phyloP scores from a whole-genome alignment of 805 yeast species.

The Ogataea pini region DNA sequence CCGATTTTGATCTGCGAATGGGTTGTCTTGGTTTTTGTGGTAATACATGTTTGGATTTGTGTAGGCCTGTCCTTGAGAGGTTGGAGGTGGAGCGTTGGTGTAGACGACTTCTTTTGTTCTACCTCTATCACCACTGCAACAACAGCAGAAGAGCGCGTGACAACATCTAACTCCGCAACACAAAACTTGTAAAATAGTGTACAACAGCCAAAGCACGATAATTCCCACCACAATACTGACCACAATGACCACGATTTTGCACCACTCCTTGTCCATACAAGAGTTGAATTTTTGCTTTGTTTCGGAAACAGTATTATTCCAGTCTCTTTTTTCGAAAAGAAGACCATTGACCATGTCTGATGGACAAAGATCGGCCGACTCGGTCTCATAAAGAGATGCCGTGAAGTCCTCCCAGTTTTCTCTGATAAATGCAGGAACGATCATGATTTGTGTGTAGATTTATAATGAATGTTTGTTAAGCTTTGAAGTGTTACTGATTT shows the following conservation, averaged over 20 bases:
- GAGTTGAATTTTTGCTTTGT: conserved; percentile 56
- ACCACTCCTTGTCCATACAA: conserved; percentile 75
- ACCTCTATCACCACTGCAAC: conserved; percentile 35
- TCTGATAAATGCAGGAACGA: conserved; percentile 23
- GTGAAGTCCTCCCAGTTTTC: conserved; percentile 22
- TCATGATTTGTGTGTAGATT: conserved; percentile 15
- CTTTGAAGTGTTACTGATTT: no score
- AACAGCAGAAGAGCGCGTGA: conserved; percentile 53
- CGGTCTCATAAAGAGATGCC: conserved; percentile 2
- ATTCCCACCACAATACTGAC: conserved; percentile 62
- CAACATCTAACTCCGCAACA: conserved; percentile 58
- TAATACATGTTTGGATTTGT: conserved; percentile 36
- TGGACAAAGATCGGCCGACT: conserved; percentile 23
- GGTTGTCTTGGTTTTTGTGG: conserved; percentile 23
- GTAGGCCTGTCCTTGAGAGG: conserved; percentile 27
- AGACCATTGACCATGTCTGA: conserved; percentile 17
- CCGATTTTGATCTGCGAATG: conserved; percentile 15
- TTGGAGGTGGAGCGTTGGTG: conserved; percentile 21
- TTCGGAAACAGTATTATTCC: conserved; percentile 7
- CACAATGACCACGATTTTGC: conserved; percentile 77
- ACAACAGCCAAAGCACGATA: conserved; percentile 55
- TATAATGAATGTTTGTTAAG: neutral
- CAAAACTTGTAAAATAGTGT: conserved; percentile 54
- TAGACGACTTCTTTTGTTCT: conserved; percentile 17
- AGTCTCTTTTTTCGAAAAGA: conserved; percentile 20